These are phyloP conservation scores for Rubia tinctorum DNA, from an alignment of 305 asterid genomes.

Conservation along the genomic window DNA sequence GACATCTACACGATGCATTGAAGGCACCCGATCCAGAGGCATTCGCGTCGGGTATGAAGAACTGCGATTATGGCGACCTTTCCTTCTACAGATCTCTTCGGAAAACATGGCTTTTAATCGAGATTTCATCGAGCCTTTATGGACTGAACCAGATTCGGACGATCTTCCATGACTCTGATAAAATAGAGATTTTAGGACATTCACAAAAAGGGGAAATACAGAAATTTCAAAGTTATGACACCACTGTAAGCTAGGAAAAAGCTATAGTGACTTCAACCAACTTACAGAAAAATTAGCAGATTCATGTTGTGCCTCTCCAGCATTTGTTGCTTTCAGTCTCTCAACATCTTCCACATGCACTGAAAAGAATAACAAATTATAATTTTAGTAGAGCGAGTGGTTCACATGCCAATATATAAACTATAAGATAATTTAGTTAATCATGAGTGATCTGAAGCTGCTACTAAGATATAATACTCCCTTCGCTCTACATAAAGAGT, in stretches of 20 bases:
- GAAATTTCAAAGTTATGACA: no score
- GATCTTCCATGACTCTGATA: slow-evolving; percentile 38
- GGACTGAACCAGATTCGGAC: slow-evolving; percentile 26
- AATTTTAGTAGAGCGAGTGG: neutral
- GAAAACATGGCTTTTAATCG: slow-evolving; percentile 53
- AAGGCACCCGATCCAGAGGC: slow-evolving; percentile 19
- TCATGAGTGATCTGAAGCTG: neutral
- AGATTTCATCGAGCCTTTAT: slow-evolving; percentile 60
- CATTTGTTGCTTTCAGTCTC: slow-evolving; percentile 10
- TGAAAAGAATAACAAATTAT: slow-evolving; percentile 1
- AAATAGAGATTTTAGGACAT: slow-evolving; percentile 4
- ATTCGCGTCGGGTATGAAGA: slow-evolving; percentile 44
- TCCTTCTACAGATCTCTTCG: slow-evolving; percentile 47
- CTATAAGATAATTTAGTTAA: no score
- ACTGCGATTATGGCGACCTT: slow-evolving; percentile 52
- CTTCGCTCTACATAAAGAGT: no score
- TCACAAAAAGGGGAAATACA: slow-evolving; percentile 1
- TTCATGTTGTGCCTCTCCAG: slow-evolving; percentile 25
- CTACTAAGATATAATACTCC: neutral
- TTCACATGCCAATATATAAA: no score
- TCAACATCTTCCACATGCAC: slow-evolving; percentile 37
- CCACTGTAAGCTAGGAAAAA: neutral
- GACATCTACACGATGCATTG: slow-evolving; percentile 27
- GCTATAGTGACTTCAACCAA: neutral
- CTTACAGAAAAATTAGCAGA: slow-evolving; percentile 38